A percentile compares a stretch with the other conserved stretches of the same genome.
Evolutionary conservation across 1,139 yeast genomes (phyloP).

Genomic region (Hansenula lynferdii): DNA sequence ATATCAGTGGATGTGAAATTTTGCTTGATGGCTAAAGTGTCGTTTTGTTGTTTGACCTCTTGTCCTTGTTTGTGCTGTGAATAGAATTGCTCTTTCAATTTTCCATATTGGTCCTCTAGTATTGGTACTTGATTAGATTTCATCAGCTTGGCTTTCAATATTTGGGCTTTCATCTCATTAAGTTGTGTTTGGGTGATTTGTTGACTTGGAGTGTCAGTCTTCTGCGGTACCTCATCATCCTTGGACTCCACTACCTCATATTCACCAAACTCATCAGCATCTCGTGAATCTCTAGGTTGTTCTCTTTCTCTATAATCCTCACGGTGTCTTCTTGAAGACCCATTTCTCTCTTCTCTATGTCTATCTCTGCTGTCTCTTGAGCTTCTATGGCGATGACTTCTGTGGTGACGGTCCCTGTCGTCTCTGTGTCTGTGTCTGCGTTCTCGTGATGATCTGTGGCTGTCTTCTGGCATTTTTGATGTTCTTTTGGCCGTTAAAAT

Average conservation of each 20-base stretch:
- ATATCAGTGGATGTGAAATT: constrained; percentile 3
- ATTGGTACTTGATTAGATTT: constrained; percentile 18
- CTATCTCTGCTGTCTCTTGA: constrained; percentile 3
- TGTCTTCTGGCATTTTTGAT: background rate
- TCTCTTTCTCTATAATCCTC: constrained; percentile 2
- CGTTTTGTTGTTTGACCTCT: constrained; percentile 1
- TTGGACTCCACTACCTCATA: background rate
- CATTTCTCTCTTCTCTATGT: background rate
- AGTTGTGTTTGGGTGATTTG: constrained; percentile 15
- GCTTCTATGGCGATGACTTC: background rate
- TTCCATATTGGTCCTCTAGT: constrained; percentile 27
- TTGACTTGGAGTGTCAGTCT: too few species aligned
- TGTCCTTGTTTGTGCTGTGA: constrained; percentile 6
- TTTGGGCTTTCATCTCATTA: constrained; percentile 30
- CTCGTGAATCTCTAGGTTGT: background rate
- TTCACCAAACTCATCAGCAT: background rate
- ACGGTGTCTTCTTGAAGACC: background rate
- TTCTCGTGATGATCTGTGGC: background rate
- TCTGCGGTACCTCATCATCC: background rate
- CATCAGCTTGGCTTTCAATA: constrained; percentile 31
- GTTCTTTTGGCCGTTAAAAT: background rate
- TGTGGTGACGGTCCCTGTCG: too few species aligned
- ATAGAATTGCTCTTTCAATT: constrained; percentile 10
- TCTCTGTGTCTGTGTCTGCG: too few species aligned
- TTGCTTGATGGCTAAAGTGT: background rate